phyloP scores from a whole-genome alignment of 768 basidiomycete species.

The Hirschioporus abietinus region DNA sequence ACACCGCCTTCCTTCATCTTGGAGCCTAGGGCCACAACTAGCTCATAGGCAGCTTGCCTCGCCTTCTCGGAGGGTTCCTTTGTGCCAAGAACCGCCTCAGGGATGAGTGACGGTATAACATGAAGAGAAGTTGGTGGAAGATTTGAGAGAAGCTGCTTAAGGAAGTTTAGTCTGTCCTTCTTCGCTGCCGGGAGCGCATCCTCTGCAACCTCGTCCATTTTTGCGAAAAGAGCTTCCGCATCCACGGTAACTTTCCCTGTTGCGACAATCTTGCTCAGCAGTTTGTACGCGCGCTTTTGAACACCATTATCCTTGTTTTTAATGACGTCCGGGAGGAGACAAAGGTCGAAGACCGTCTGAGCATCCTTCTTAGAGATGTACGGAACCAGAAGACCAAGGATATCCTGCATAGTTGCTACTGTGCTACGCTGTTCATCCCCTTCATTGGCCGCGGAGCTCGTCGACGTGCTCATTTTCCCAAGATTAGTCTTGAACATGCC shows the following conservation, averaged over 20 bases:
- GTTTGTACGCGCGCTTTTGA: conserved; percentile 94
- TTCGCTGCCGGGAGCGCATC: conserved; percentile 80
- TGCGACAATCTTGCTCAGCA: conserved; percentile 71
- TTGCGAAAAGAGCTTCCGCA: conserved; percentile 54
- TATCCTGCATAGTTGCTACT: conserved; percentile 70
- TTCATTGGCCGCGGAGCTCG: conserved; percentile 29
- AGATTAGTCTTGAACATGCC: conserved; percentile 66
- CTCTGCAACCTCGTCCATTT: conserved; percentile 58
- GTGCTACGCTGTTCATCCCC: conserved; percentile 37
- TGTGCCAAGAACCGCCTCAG: conserved; percentile 91
- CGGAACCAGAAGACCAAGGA: conserved; percentile 80
- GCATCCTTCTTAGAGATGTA: conserved; percentile 60
- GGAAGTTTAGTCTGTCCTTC: conserved; percentile 83
- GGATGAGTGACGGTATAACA: conserved; percentile 81
- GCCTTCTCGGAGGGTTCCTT: conserved; percentile 97
- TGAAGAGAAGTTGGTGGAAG: conserved; percentile 73
- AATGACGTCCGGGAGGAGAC: conserved; percentile 62
- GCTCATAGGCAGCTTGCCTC: conserved; percentile 81
- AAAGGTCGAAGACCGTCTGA: conserved; percentile 60
- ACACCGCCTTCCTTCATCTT: conserved; percentile 88
- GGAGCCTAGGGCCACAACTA: conserved; percentile 85
- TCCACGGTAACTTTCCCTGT: conserved; percentile 49
- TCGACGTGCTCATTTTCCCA: conserved; percentile 29
- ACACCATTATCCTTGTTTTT: conserved; percentile 78
- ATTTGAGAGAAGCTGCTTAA: conserved; percentile 59